Base-by-base conservation (phyloP, 768 basidiomycete species). In the Lactarius trivialis region DNA sequence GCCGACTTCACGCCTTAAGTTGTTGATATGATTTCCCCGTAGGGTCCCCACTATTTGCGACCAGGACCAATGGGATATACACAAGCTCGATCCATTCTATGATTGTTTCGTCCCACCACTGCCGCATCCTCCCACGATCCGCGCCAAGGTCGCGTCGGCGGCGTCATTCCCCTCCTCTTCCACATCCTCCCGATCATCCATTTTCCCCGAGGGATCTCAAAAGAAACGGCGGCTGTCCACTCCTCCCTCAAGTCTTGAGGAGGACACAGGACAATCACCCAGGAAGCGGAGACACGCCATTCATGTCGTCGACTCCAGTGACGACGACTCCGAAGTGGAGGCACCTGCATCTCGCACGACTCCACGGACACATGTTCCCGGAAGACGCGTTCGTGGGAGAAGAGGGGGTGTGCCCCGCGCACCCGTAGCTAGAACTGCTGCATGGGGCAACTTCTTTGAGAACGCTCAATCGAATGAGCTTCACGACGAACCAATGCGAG, bases 21-120 rank as follows among this genome's bases (percentile, higher is more conserved):
- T 15, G 43, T 34, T 41, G 48, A 60, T 39, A 30, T 37, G 21
- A 24, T 53, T 7, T 37, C 60, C 59, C 63, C 41, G 28, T 64
- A 86, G 85, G 11, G 74, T 81, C 72, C 70, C 72, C 1, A 72
- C 81, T 56, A 71, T 80, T 61, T 81, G 81, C 69, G 80, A 81
- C 21, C 86, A 87, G 70, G 88, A 91, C 37, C 89, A 91, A 71
- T 92, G 90, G 90, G 90, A 92, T 64, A 84, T 91, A 32, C 86
- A 91, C 74, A 91, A 91, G 70, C 78, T 92, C 8, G 90, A 92
- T 69, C 83, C 86, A 3, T 71, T 73, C n/a, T 91, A 91, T 66
- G 80, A 82, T 26, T 92, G 89, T 69, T 72, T 75, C 60, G 83
- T 89, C 9, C 79, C 65, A 7, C 53, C 61, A 3, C 60, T 60